Evolutionary conservation across 345 rosid species (phyloP).

Genomic region (Tarenaya hassleriana): DNA sequence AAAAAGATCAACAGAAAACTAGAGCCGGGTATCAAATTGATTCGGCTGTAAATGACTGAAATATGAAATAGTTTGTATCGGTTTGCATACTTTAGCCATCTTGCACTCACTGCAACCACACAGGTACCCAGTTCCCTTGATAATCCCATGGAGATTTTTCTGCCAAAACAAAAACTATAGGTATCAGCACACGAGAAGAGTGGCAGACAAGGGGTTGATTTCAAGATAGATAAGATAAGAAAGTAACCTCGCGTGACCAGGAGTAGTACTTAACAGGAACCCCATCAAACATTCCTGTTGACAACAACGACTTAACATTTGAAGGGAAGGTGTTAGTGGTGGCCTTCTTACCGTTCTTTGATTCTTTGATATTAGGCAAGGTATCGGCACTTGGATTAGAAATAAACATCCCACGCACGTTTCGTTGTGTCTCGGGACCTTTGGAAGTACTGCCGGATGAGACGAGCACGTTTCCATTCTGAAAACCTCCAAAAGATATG

Average conservation of each 20-base stretch:
- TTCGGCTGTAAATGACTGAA: constrained; percentile 3
- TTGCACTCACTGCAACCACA: constrained; percentile 73
- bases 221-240: constrained; percentile 1
- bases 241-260: constrained; percentile 49
- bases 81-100: constrained; percentile 49
- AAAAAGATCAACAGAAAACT: not conserved
- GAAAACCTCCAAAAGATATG: constrained; percentile 52
- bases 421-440: constrained; percentile 29
- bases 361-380: constrained; percentile 41
- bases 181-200: constrained; percentile 13
- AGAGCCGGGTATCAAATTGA: not conserved
- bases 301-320: constrained; percentile 66
- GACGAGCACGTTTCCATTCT: constrained; percentile 33
- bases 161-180: constrained; percentile 12
- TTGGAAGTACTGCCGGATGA: constrained; percentile 30
- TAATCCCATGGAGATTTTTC: constrained; percentile 60
- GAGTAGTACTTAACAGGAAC: constrained; percentile 69
- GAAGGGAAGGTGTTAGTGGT: constrained; percentile 67
- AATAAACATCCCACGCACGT: constrained; percentile 23
- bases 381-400: constrained; percentile 40
- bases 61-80: not conserved
- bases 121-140: constrained; percentile 74
- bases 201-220: not conserved
- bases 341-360: constrained; percentile 47
- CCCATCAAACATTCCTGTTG: constrained; percentile 57